Evolutionary conservation across 2,329 filamentous ascomycete species (phyloP).

Genomic region (Golovinomyces cichoracearum): DNA sequence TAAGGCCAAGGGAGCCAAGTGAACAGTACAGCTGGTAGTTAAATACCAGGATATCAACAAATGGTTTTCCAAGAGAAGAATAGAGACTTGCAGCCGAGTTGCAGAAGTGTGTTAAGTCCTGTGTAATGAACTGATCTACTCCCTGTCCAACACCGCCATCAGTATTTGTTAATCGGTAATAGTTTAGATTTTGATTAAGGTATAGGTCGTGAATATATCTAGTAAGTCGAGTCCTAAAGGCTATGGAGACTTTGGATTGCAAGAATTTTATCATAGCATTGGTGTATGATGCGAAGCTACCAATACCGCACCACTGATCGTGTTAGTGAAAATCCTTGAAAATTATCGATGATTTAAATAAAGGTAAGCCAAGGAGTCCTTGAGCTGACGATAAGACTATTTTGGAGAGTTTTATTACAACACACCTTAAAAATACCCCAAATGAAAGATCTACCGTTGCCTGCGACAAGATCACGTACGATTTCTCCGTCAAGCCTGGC

Average conservation of each 20-base stretch:
- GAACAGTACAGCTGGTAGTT: constrained; percentile 92
- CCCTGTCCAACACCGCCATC: constrained; percentile 81
- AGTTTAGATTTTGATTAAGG: constrained; percentile 79
- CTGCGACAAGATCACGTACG: constrained; percentile 83
- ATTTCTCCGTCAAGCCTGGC: constrained; percentile 87
- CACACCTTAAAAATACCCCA: constrained; percentile 59
- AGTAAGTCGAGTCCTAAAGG: constrained; percentile 81
- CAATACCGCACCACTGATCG: constrained; percentile 66
- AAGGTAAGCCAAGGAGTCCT: no score
- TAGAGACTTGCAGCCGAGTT: constrained; percentile 76
- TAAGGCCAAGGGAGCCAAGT: constrained; percentile 64
- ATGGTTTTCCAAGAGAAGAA: constrained; percentile 87
- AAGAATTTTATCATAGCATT: constrained; percentile 99
- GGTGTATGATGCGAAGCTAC: constrained; percentile 80
- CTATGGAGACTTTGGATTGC: constrained; percentile 92
- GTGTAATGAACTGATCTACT: constrained; percentile 91
- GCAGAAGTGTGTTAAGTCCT: constrained; percentile 88
- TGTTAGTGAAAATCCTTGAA: not conserved
- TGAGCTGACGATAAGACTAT: no score
- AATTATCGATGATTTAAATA: no score
- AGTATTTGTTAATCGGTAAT: constrained; percentile 80
- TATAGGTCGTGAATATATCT: constrained; percentile 95
- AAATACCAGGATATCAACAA: constrained; percentile 93
- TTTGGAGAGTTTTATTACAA: no score
- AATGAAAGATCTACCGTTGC: constrained; percentile 67